These are phyloP conservation scores for Zea mays DNA, from an alignment of 176 grass and related monocot species.

Conservation along the genomic window DNA sequence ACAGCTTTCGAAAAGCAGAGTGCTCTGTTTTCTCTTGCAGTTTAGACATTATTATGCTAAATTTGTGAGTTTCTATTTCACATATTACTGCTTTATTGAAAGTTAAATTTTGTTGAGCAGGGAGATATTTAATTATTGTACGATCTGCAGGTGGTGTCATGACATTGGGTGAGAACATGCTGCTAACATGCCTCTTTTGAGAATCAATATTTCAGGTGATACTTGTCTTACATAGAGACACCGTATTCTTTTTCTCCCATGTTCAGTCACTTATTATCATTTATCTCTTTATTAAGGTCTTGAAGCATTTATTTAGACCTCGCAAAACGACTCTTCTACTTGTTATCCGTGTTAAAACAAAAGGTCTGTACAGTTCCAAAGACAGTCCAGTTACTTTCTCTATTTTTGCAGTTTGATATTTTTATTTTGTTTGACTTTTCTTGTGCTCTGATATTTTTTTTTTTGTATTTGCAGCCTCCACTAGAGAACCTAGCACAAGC, in stretches of 20 bases:
- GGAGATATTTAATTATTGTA: background rate
- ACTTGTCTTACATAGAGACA: background rate
- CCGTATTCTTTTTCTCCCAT: slow-evolving; percentile 10
- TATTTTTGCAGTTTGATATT: slow-evolving; percentile 17
- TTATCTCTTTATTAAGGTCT: slow-evolving; percentile 49
- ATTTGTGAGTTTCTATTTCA: slow-evolving; percentile 56
- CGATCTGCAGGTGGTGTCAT: slow-evolving; percentile 81
- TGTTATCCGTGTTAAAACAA: slow-evolving; percentile 85
- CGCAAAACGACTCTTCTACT: slow-evolving; percentile 69
- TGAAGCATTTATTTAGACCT: slow-evolving; percentile 68
- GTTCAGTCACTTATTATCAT: slow-evolving; percentile 22
- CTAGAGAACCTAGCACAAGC: slow-evolving; percentile 66
- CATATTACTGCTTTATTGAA: background rate
- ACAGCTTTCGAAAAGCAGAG: slow-evolving; percentile 85
- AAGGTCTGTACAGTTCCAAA: slow-evolving; percentile 52
- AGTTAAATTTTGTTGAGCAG: background rate
- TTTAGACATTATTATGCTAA: slow-evolving; percentile 91
- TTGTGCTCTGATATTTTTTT: slow-evolving; percentile 28
- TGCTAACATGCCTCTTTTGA: slow-evolving; percentile 75
- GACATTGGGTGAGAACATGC: slow-evolving; percentile 85
- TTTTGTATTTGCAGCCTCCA: slow-evolving; percentile 58
- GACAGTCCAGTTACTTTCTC: background rate
- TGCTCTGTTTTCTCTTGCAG: slow-evolving; percentile 76
- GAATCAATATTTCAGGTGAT: slow-evolving; percentile 65
- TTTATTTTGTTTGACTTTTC: slow-evolving; percentile 27